Conservation (phyloP, 257 asterid species). For the Catharanthus roseus region DNA sequence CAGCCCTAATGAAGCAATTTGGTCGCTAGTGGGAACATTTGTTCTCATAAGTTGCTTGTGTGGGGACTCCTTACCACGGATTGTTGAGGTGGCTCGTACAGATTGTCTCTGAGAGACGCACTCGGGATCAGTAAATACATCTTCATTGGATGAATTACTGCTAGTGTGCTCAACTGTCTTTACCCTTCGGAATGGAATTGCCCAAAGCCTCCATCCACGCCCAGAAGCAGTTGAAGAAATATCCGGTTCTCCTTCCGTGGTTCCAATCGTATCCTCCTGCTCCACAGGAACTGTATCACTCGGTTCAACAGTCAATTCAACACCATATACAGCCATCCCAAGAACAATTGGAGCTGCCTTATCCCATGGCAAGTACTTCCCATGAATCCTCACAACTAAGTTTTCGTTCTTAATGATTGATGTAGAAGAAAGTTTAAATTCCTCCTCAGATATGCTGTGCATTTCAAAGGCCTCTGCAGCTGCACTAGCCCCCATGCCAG, state of each 20-base stretch:
- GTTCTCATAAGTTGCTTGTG: constrained; percentile 77
- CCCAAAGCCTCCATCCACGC: constrained; percentile 96
- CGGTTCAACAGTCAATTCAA: constrained; percentile 49
- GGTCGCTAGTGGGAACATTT: constrained; percentile 88
- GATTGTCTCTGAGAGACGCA: constrained; percentile 40
- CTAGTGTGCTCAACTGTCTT: constrained; percentile 58
- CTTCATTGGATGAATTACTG: constrained; percentile 56
- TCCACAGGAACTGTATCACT: constrained; percentile 53
- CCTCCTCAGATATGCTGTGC: constrained; percentile 56
- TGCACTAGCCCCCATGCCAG: constrained; percentile 76
- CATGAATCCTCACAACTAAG: constrained; percentile 60
- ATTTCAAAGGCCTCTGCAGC: constrained; percentile 67
- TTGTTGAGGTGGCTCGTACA: constrained; percentile 29
- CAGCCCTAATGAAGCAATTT: constrained; percentile 81
- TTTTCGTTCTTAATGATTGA: constrained; percentile 60
- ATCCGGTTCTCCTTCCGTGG: constrained; percentile 39
- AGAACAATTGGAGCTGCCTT: constrained; percentile 71
- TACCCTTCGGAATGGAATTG: constrained; percentile 80
- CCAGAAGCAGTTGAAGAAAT: constrained; percentile 46
- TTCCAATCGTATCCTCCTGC: constrained; percentile 33
- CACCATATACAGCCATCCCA: constrained; percentile 68
- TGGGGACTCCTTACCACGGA: constrained; percentile 50
- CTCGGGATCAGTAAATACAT: constrained; percentile 53
- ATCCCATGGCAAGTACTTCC: constrained; percentile 73
- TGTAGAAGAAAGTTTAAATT: constrained; percentile 49